phyloP scores from a whole-genome alignment of 2,329 filamentous ascomycete species.

The Cadophora malorum region DNA sequence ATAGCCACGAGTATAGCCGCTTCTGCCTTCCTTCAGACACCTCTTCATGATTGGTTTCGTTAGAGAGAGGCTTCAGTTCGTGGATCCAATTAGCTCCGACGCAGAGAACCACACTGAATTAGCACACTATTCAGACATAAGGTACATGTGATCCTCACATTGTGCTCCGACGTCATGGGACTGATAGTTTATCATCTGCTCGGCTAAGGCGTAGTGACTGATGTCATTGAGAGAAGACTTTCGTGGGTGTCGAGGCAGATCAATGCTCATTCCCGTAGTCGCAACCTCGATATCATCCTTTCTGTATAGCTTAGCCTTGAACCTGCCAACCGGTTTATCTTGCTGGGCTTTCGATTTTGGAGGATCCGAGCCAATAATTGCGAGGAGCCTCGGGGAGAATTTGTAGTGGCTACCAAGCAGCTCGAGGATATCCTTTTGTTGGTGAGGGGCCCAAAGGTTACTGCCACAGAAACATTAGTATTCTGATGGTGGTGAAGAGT shows the following conservation, averaged over 20 bases:
- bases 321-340: constrained; percentile 27
- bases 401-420: constrained; percentile 66
- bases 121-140: not conserved
- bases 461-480: constrained; percentile 46
- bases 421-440: constrained; percentile 61
- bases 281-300: constrained; percentile 40
- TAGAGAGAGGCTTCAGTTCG: constrained; percentile 46
- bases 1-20: constrained; percentile 73
- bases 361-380: constrained; percentile 67
- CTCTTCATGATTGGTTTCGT: constrained; percentile 45
- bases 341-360: constrained; percentile 34
- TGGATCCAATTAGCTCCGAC: constrained; percentile 73
- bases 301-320: constrained; percentile 23
- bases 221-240: constrained; percentile 22
- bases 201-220: constrained; percentile 59
- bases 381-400: constrained; percentile 70
- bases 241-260: constrained; percentile 1
- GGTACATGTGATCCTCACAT: constrained; percentile 53
- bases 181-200: constrained; percentile 78
- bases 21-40: constrained; percentile 47
- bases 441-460: constrained; percentile 73
- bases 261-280: constrained; percentile 28
- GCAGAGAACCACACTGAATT: constrained; percentile 61
- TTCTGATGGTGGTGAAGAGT: constrained; percentile 7
- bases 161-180: constrained; percentile 72